A percentile compares a stretch with the other conserved stretches of the same genome.
Evolutionary conservation across 2,329 filamentous ascomycete genomes (phyloP).

Genomic region (Furcasterigmium furcatum): DNA sequence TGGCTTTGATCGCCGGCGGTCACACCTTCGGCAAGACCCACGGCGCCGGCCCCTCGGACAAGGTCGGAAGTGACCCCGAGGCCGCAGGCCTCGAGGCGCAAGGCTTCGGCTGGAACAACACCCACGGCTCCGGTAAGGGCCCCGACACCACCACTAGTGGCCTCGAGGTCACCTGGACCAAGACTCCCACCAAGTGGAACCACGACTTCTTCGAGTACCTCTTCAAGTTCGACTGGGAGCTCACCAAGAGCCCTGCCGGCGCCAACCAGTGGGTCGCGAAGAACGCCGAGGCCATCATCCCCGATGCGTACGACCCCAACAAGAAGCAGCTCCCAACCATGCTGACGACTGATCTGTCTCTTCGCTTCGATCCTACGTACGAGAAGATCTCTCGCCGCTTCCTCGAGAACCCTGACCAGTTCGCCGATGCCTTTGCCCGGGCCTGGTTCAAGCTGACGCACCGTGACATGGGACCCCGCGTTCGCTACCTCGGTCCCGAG

Average conservation of each 20-base stretch:
- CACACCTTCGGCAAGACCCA: slow-evolving; percentile 81
- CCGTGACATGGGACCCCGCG: slow-evolving; percentile 71
- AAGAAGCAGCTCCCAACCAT: slow-evolving; percentile 75
- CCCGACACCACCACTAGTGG: slow-evolving; percentile 71
- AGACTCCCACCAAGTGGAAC: slow-evolving; percentile 73
- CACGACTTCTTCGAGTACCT: slow-evolving; percentile 73
- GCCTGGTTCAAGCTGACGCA: slow-evolving; percentile 85
- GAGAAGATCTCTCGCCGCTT: slow-evolving; percentile 73
- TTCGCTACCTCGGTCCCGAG: slow-evolving; percentile 73
- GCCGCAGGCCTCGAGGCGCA: slow-evolving; percentile 63
- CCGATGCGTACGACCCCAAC: slow-evolving; percentile 65
- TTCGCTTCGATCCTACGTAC: slow-evolving; percentile 69
- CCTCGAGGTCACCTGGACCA: slow-evolving; percentile 77
- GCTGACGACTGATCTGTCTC: slow-evolving; percentile 71
- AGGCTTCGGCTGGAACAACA: slow-evolving; percentile 71
- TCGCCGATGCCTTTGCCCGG: slow-evolving; percentile 65
- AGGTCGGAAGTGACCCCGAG: slow-evolving; percentile 67
- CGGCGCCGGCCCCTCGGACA: slow-evolving; percentile 59
- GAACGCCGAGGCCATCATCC: slow-evolving; percentile 63
- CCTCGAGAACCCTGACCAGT: slow-evolving; percentile 64
- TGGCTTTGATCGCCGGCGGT: slow-evolving; percentile 74
- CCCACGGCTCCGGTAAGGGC: slow-evolving; percentile 61
- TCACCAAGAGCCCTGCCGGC: slow-evolving; percentile 71
- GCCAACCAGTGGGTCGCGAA: slow-evolving; percentile 77
- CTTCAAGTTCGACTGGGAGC: slow-evolving; percentile 76